These are phyloP conservation scores for Neurospora tetrasperma DNA, from an alignment of 495 filamentous ascomycete genomes.

Conservation along the genomic window DNA sequence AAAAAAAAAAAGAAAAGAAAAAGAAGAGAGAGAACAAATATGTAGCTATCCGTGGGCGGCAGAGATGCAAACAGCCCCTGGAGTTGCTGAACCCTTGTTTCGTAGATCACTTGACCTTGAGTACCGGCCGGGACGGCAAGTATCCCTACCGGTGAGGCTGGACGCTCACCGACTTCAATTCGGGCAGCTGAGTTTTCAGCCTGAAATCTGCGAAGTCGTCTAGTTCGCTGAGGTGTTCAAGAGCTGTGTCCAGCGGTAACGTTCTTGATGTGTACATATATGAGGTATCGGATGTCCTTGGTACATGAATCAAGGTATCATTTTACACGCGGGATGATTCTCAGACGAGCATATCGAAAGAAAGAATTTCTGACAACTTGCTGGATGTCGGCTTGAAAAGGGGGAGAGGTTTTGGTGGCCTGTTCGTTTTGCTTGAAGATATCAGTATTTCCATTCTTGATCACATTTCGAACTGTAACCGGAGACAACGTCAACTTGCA, in stretches of 20 bases:
- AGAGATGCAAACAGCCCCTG: background rate
- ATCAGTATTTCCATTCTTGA: background rate
- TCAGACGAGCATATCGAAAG: background rate
- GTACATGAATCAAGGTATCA: background rate
- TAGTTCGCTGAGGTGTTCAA: background rate
- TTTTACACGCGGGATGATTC: background rate
- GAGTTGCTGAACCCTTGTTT: background rate
- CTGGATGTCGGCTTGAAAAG: background rate
- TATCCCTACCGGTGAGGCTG: background rate
- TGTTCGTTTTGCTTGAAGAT: background rate
- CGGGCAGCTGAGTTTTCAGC: background rate
- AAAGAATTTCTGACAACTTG: background rate
- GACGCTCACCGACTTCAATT: background rate
- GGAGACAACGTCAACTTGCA: background rate
- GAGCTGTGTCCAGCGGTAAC: background rate
- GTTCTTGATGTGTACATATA: background rate
- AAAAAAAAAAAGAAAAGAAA: background rate
- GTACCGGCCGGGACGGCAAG: background rate
- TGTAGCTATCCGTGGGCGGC: background rate
- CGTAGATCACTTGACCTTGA: background rate
- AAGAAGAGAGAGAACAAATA: background rate
- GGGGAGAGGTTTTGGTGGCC: background rate
- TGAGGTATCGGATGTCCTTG: background rate
- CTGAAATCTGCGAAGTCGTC: background rate
- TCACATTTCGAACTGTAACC: background rate